Base-by-base conservation (phyloP, 2,329 filamentous ascomycete species). In the Clarireedia paspali region DNA sequence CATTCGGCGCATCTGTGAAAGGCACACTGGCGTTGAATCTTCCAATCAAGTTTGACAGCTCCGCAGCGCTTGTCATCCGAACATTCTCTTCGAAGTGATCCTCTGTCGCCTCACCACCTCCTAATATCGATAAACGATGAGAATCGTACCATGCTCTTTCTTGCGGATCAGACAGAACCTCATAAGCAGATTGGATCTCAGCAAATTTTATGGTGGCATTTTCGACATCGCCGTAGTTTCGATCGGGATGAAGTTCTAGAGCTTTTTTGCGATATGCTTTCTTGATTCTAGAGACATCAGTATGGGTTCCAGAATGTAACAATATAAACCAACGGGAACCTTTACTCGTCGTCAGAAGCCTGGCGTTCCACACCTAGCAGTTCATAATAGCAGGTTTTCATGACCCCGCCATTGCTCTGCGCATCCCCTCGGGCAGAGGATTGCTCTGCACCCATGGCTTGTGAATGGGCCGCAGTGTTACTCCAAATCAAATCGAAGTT, bases 61-160 rank as follows among this genome's bases (percentile, higher is more conserved):
- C 89, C 48, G 90, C 84, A 12, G 89, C 80, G 2, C 88, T 89
- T 6, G 89, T 96, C 60, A 95, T 77, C 51, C 81, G 83, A 60
- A 89, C 79, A 67, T 90, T 85, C 62, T 85, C 74, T 46, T 86
- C 83, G 62, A 82, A 83, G 54, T 81, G 76, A 38, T 76, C 77
- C 47, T 71, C 70, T 34, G 69, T 62, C 57, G 68, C 66, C 9
- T 67, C 66, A 9, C 63, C 66, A 46, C 71, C 74, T 34, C 75
- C 75, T 60, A 97, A 74, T 59, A 97, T 95, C 50, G 88, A 84
- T 63, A 91, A 85, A 59, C 90, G 86, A 69, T 99, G 94, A 2
- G 91, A 91, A 72, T 99, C 92, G 74, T 99, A 99, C 94, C 94
- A 99, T 34, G 91, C 87, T 64, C 94, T 84, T 71, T 99, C 94